A percentile compares a stretch with the other conserved stretches of the same genome.
Evolutionary conservation across 1,284 basidiomycete genomes (phyloP).

Genomic region (Chalciporus piperatoides): DNA sequence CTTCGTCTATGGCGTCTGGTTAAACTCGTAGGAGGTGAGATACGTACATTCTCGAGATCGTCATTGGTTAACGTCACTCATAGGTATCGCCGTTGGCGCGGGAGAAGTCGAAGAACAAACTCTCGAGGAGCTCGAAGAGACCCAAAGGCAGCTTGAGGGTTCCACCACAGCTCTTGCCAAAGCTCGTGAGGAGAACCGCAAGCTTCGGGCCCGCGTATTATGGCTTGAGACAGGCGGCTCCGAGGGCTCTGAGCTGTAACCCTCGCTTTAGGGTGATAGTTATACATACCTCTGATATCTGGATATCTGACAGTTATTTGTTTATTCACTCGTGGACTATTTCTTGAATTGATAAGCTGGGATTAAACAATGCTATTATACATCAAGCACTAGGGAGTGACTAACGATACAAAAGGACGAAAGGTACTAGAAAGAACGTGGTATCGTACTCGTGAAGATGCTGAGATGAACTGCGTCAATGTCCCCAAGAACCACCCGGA

Average conservation of each 20-base stretch:
- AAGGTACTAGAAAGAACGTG: background rate
- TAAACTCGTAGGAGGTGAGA: slow-evolving; percentile 70
- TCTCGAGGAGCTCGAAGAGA: slow-evolving; percentile 44
- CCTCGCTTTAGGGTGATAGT: slow-evolving; percentile 8
- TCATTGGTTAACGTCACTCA: slow-evolving; percentile 8
- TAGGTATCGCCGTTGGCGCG: slow-evolving; percentile 71
- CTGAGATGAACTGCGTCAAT: background rate
- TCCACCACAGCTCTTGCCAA: slow-evolving; percentile 35
- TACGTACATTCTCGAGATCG: background rate
- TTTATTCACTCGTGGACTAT: slow-evolving; percentile 11
- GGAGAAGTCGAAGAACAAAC: slow-evolving; percentile 62
- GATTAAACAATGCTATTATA: slow-evolving; percentile 11
- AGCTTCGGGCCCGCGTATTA: slow-evolving; percentile 32
- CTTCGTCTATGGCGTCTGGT: slow-evolving; percentile 76
- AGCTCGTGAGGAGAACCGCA: slow-evolving; percentile 37
- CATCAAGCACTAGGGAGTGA: slow-evolving; percentile 4
- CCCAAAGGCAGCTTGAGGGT: slow-evolving; percentile 45
- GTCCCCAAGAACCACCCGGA: slow-evolving; percentile 1
- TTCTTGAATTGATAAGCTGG: slow-evolving; percentile 14
- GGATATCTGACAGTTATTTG: slow-evolving; percentile 7
- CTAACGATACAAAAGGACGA: slow-evolving; percentile 20
- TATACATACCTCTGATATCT: slow-evolving; percentile 5
- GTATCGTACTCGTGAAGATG: background rate
- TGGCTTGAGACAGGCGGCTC: slow-evolving; percentile 36
- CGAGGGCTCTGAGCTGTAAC: slow-evolving; percentile 33